A percentile compares a stretch with the other conserved stretches of the same genome.
phyloP scores from a whole-genome alignment of 2,329 filamentous ascomycete genomes.

The Cadophora malorum region DNA sequence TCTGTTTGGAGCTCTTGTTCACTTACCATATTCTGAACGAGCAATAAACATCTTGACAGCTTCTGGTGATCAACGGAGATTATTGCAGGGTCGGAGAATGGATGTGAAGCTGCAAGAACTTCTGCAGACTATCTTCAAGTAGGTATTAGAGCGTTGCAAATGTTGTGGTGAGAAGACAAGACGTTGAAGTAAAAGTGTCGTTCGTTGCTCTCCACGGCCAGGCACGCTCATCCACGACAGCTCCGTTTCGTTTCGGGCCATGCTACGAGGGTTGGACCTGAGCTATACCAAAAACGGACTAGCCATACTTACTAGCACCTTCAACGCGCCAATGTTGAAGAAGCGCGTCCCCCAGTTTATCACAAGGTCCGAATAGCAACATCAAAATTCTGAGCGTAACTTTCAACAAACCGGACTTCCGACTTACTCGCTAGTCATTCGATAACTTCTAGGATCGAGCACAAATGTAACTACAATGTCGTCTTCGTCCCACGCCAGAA shows the following conservation, averaged over 20 bases:
- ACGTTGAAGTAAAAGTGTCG: constrained; percentile 26
- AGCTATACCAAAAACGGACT: constrained; percentile 10
- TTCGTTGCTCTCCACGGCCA: constrained; percentile 22
- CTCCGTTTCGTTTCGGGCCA: background rate
- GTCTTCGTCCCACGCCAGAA: constrained; percentile 43
- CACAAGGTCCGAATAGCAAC: background rate
- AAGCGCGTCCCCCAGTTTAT: constrained; percentile 11
- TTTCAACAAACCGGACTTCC: background rate
- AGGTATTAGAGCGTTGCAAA: constrained; percentile 10
- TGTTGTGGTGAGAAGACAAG: constrained; percentile 12
- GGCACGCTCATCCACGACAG: constrained; percentile 23
- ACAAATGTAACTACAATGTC: constrained; percentile 44
- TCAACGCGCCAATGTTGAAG: constrained; percentile 15
- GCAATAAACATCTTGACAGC: constrained; percentile 90
- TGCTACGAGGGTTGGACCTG: background rate
- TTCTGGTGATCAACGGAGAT: constrained; percentile 10
- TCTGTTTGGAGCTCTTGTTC: constrained; percentile 30
- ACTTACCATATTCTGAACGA: constrained; percentile 98
- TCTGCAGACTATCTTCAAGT: constrained; percentile 11
- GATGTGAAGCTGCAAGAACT: constrained; percentile 27
- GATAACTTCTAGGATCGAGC: background rate
- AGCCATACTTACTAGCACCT: constrained; percentile 7
- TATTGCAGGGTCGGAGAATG: constrained; percentile 18
- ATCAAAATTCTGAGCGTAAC: background rate
- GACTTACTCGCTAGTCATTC: background rate